Base-by-base conservation (phyloP, 2,329 filamentous ascomycete species). In the Magnaporthales sp. region DNA sequence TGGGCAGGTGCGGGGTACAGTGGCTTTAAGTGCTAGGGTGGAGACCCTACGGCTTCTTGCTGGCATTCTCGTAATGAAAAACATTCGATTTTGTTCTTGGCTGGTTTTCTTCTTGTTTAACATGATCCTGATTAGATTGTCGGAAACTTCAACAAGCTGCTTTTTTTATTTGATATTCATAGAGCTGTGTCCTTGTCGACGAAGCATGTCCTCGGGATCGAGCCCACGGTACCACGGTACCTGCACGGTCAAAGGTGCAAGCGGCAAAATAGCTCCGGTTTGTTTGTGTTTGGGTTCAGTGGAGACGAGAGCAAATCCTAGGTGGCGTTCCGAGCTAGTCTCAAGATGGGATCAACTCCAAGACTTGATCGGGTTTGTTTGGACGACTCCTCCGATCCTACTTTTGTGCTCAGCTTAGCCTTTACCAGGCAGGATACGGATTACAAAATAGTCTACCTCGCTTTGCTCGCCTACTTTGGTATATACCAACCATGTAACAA, bases 311-410 rank as follows among this genome's bases (percentile, higher is more conserved):
- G 26, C 11, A 27, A 29, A 60, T 27, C 26, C 56, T 26, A 13
- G 26, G 56, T 60, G 56, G 56, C 56, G 56, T 60, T 60, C n/a
- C 29, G 56, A 60, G 56, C 56, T 60, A 29, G 56, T 51, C 38
- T 51, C 19, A 51, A 51, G 38, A 51, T n/a, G 15, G 38, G 38
- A 51, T 51, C 38, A 51, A 51, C 38, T 5, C 32, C 32, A 46
- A 46, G 32, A 46, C 32, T 3, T 8, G 38, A 51, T 51, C 38
- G 19, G 38, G 38, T 15, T n/a, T 15, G n/a, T n/a, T 51, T 51
- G 19, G 38, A n/a, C 19, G 15, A 51, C 19, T 15, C 19, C 19
- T 51, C 38, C 38, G 38, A 51, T 7, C 19, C 22, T 61, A 8
- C 58, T 26, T 27, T 61, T 8, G 58, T 61, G 7, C n/a, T 61